These are phyloP conservation scores for Pachyrhizus erosus DNA, from an alignment of 306 rosid genomes.

Conservation along the genomic window DNA sequence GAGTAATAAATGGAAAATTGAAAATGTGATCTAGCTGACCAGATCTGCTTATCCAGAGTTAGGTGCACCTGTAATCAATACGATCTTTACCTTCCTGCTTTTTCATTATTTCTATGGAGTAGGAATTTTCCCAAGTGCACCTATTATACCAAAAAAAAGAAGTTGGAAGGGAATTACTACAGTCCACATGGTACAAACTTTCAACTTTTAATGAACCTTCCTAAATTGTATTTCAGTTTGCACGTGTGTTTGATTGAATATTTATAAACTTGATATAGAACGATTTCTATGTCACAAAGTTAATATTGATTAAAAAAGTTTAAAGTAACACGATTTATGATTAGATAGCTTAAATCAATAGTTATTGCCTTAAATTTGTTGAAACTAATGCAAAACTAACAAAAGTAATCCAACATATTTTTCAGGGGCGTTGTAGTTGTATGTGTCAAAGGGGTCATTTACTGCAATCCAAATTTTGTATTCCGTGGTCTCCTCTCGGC, in stretches of 20 bases:
- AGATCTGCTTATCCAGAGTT: neutral
- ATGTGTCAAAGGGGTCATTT: neutral
- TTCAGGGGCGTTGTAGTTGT: neutral
- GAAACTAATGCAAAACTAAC: neutral
- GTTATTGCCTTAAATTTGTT: neutral
- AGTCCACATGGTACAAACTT: neutral
- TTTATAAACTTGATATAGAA: neutral
- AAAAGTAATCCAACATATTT: neutral
- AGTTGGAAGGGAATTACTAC: neutral
- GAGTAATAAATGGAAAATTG: conserved; percentile 35
- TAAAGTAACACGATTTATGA: neutral
- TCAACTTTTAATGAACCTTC: neutral
- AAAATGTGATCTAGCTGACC: conserved; percentile 4
- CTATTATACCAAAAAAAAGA: neutral
- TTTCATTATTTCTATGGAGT: neutral
- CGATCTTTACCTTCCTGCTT: neutral
- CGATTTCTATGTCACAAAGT: neutral
- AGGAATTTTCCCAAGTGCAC: neutral
- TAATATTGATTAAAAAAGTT: neutral
- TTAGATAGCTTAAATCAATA: neutral
- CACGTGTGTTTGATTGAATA: neutral
- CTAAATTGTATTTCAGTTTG: neutral
- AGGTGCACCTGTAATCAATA: conserved; percentile 24
- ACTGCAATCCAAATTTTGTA: neutral
- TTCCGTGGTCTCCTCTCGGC: neutral